Conservation (phyloP, 1,284 basidiomycete genomes). For the Heterobasidion irregulare region DNA sequence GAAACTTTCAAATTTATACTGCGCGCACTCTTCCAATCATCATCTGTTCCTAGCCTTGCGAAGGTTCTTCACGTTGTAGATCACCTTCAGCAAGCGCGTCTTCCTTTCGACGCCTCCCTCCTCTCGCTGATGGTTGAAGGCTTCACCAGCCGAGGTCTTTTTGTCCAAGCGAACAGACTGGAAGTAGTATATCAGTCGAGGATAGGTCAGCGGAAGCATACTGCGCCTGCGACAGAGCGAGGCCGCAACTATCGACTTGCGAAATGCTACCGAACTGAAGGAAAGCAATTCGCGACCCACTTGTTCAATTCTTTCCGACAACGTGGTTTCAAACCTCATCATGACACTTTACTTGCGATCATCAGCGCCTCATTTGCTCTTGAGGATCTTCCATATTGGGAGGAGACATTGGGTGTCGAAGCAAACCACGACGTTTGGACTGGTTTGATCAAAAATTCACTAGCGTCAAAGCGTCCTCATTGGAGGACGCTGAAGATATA, state of each 20-base stretch:
- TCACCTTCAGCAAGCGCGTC: constrained; percentile 32
- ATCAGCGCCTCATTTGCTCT: constrained; percentile 25
- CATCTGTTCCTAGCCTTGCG: constrained; percentile 5
- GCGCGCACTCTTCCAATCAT: constrained; percentile 25
- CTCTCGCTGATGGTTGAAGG: constrained; percentile 32
- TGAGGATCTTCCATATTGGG: constrained; percentile 33
- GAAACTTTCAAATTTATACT: constrained; percentile 41
- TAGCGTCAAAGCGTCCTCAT: constrained; percentile 19
- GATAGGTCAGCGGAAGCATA: constrained; percentile 11
- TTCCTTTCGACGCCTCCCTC: constrained; percentile 35
- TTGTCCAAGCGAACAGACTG: constrained; percentile 26
- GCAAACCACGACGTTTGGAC: constrained; percentile 39
- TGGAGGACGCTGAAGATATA: constrained; percentile 39
- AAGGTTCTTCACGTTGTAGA: constrained; percentile 25
- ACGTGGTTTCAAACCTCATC: constrained; percentile 25
- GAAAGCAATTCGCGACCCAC: constrained; percentile 5
- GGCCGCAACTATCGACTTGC: constrained; percentile 6
- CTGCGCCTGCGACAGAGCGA: neutral
- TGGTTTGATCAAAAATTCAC: constrained; percentile 39
- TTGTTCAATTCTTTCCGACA: constrained; percentile 13
- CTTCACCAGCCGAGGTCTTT: constrained; percentile 29
- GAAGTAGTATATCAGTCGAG: constrained; percentile 27
- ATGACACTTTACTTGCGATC: constrained; percentile 28
- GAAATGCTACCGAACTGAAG: constrained; percentile 1
- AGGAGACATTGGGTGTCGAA: constrained; percentile 30